Evolutionary conservation across 2,329 filamentous ascomycete genomes (phyloP), one percentile per base, ranked within the genome.

Genomic region (Chaetomium globosum): DNA sequence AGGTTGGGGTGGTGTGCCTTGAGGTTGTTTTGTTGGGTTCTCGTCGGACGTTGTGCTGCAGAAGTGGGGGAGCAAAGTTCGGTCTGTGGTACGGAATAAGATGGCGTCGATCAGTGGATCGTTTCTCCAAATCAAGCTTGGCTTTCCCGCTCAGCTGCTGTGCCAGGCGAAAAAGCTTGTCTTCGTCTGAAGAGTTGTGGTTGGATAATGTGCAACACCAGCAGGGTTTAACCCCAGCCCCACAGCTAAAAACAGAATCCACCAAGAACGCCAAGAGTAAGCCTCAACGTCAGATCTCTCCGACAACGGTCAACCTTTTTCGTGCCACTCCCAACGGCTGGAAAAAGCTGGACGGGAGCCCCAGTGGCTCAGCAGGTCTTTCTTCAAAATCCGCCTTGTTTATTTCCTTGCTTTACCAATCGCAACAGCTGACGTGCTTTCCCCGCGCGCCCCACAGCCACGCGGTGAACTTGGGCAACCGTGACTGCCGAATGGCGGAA

Each of bases 161-260:
- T 46, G 56, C 33, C 23, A 19, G 55, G 39, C 36, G 46, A 21
- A 48, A 54, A 64, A 64, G 62, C 62, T 64, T 64, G 43, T 48
- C 39, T 59, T 28, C 31, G 1, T n/a, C n/a, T 23, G 2, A 6
- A 23, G 10, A 3, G 19, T 9, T 46, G 0, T 59, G 56, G 48
- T 55, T 64, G 62, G 62, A 30, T 43, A n/a, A 43, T 19, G 39
- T 19, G 13, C 16, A 43, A 43, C 39, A 43, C n/a, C 19, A 59
- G 5, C 4, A 21, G 19, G 30, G 23, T 28, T 46, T 48, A 12
- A 10, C 54, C 46, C 55, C 23, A 33, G 46, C 31, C 55, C 46
- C 31, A 33, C 48, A 33, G 23, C 55, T 55, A 64, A 64, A 60
- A 64, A 51, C 56, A 54, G 62, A 23, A 59, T 6, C 33, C 33